Evolutionary conservation across 768 basidiomycete species (phyloP).

Genomic region (Ramaria rubella): DNA sequence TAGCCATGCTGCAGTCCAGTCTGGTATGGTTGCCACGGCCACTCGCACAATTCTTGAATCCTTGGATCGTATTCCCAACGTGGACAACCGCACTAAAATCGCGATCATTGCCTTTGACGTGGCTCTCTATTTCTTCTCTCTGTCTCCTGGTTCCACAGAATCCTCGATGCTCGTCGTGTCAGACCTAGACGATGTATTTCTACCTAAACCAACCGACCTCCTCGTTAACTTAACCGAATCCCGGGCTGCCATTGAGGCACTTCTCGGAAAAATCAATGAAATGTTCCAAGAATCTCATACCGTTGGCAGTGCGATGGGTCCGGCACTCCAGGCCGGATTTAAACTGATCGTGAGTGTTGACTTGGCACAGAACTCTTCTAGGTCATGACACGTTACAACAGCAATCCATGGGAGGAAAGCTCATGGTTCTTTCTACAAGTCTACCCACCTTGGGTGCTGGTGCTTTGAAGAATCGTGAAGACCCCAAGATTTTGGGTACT

Average conservation of each 20-base stretch:
- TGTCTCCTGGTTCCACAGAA: conserved; percentile 69
- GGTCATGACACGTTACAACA: conserved; percentile 23
- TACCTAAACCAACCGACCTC: conserved; percentile 95
- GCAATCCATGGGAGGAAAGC: conserved; percentile 92
- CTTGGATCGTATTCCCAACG: conserved; percentile 91
- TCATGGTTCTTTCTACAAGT: conserved; percentile 78
- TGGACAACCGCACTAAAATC: conserved; percentile 87
- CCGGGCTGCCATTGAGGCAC: conserved; percentile 67
- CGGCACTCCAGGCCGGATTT: conserved; percentile 92
- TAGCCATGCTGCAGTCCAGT: conserved; percentile 85
- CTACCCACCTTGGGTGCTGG: conserved; percentile 87
- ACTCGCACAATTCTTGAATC: conserved; percentile 95
- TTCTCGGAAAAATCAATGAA: conserved; percentile 79
- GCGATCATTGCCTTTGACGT: conserved; percentile 89
- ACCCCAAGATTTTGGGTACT: conserved; percentile 93
- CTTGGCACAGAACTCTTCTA: not conserved
- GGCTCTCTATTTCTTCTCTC: conserved; percentile 93
- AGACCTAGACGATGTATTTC: conserved; percentile 94
- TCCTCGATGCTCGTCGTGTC: conserved; percentile 95
- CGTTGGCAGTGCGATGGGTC: conserved; percentile 90
- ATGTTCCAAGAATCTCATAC: conserved; percentile 98
- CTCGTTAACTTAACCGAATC: conserved; percentile 90
- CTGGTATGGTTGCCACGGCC: conserved; percentile 97
- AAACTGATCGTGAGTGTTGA: conserved; percentile 70
- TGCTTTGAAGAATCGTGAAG: conserved; percentile 91